phyloP scores from a whole-genome alignment of 192 early-diverging fungal genomes.

The Coemansia sp. region DNA sequence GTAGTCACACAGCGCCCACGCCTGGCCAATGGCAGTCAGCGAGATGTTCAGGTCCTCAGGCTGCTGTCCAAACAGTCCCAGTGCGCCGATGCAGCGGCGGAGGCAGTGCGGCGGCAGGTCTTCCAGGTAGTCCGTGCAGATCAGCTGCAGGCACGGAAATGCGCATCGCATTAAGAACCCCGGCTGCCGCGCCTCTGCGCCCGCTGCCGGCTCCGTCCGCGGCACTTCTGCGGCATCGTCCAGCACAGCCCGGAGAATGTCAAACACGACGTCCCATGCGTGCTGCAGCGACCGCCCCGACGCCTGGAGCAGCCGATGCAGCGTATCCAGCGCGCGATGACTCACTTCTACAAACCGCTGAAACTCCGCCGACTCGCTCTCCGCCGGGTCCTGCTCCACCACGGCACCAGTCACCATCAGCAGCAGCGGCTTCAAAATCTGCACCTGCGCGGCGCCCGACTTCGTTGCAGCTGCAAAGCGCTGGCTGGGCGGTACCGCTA shows the following conservation, averaged over 20 bases:
- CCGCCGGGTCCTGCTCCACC: background rate
- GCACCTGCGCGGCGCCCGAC: constrained; percentile 65
- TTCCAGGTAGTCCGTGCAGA: constrained; percentile 92
- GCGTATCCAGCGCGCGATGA: constrained; percentile 79
- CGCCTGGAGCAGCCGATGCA: constrained; percentile 87
- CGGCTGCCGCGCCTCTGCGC: constrained; percentile 23
- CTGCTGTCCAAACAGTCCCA: constrained; percentile 80
- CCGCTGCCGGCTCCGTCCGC: constrained; percentile 31
- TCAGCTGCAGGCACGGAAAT: constrained; percentile 90
- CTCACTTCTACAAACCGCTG: constrained; percentile 70
- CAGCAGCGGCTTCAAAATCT: constrained; percentile 62
- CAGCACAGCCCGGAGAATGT: constrained; percentile 64
- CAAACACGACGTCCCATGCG: constrained; percentile 90
- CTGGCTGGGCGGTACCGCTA: background rate
- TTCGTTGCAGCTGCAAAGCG: constrained; percentile 45
- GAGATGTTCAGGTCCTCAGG: constrained; percentile 91
- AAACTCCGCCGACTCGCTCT: constrained; percentile 10
- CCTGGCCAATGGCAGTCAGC: constrained; percentile 84
- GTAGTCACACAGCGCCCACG: constrained; percentile 92
- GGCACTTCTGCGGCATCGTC: background rate
- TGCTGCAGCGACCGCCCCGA: constrained; percentile 81
- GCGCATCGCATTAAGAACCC: constrained; percentile 69
- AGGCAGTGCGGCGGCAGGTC: constrained; percentile 72
- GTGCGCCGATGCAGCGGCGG: constrained; percentile 74
- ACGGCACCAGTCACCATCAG: constrained; percentile 55